A percentile compares a stretch with the other conserved stretches of the same genome.
Conservation (phyloP, 1,284 basidiomycete genomes). For the Cryptococcus sp. region DNA sequence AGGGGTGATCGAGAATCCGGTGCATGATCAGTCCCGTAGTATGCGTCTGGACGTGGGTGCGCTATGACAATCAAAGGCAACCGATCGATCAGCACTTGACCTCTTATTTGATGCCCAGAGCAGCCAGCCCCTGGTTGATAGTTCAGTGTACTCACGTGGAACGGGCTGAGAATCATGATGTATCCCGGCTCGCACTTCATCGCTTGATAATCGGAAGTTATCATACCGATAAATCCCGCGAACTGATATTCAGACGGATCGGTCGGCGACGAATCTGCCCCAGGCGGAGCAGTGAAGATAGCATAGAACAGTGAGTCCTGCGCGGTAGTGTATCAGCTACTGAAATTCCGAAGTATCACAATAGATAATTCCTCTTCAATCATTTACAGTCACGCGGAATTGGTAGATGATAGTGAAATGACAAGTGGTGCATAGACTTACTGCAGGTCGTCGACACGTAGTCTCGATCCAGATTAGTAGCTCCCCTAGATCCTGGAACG, state of each 20-base stretch:
- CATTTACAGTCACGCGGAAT: neutral
- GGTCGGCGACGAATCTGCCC: constrained; percentile 8
- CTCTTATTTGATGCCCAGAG: too few relatives aligned
- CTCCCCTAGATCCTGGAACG: constrained; percentile 29
- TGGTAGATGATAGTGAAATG: neutral
- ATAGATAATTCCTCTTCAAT: neutral
- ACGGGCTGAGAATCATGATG: constrained; percentile 39
- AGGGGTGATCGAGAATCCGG: constrained; percentile 36
- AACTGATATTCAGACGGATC: constrained; percentile 37
- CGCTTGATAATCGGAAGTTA: constrained; percentile 27
- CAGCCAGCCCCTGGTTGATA: neutral
- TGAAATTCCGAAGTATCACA: neutral
- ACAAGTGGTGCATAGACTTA: constrained; percentile 12
- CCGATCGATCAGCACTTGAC: too few relatives aligned
- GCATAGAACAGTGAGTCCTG: constrained; percentile 34
- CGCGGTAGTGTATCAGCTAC: neutral
- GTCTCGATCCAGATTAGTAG: constrained; percentile 33
- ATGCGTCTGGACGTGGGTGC: constrained; percentile 46
- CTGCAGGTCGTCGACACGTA: constrained; percentile 24
- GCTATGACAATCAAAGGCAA: constrained; percentile 16
- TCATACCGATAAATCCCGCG: constrained; percentile 40
- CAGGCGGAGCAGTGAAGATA: constrained; percentile 38
- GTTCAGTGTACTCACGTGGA: constrained; percentile 31
- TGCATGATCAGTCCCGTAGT: constrained; percentile 43
- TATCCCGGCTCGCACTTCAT: constrained; percentile 44